phyloP scores from a whole-genome alignment of 2,329 filamentous ascomycete species.

The Pseudopyrenochaeta lycopersici region DNA sequence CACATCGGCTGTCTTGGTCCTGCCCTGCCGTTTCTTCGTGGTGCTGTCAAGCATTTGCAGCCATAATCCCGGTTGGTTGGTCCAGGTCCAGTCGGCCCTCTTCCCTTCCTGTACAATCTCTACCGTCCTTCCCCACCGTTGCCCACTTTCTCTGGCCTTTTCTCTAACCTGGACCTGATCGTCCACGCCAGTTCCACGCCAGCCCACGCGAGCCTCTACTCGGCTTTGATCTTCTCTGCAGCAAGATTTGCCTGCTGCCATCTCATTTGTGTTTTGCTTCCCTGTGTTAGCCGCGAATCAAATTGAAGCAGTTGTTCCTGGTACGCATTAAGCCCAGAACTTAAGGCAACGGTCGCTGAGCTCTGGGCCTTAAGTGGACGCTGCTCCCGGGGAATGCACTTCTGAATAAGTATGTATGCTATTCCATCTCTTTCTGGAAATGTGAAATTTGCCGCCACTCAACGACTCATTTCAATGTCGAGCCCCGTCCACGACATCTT shows the following conservation, averaged over 20 bases:
- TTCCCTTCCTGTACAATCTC: slow-evolving; percentile 49
- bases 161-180: slow-evolving; percentile 44
- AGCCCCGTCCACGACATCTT: slow-evolving; percentile 26
- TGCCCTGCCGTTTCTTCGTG: slow-evolving; percentile 45
- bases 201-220: slow-evolving; percentile 46
- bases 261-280: slow-evolving; percentile 38
- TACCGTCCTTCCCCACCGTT: slow-evolving; percentile 43
- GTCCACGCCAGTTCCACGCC: slow-evolving; percentile 27
- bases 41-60: slow-evolving; percentile 39
- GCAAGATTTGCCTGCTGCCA: slow-evolving; percentile 38
- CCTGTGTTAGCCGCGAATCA: slow-evolving; percentile 49
- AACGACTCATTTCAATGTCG: slow-evolving; percentile 47
- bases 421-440: slow-evolving; percentile 44
- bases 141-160: slow-evolving; percentile 39
- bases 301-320: slow-evolving; percentile 38
- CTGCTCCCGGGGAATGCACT: slow-evolving; percentile 44
- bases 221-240: slow-evolving; percentile 48
- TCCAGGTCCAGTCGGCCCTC: slow-evolving; percentile 43
- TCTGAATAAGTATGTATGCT: slow-evolving; percentile 50
- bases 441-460: slow-evolving; percentile 37
- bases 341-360: slow-evolving; percentile 44
- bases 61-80: slow-evolving; percentile 44
- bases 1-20: slow-evolving; percentile 47
- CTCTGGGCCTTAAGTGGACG: slow-evolving; percentile 47
- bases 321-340: slow-evolving; percentile 44